Conservation (phyloP, 108 stramenopile species). For the Stephanodiscus triporus region DNA sequence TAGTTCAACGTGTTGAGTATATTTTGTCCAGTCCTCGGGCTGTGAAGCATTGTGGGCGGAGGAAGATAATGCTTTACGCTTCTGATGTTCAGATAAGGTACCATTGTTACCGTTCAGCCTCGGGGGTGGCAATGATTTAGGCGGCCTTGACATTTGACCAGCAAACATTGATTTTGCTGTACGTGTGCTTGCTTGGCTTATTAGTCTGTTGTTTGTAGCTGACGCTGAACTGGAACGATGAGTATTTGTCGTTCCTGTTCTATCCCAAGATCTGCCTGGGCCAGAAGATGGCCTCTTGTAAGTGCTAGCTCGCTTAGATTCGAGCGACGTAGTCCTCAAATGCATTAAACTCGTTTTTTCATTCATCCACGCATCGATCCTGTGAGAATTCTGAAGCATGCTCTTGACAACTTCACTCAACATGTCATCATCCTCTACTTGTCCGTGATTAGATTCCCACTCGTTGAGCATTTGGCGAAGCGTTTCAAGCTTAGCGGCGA, state of each 20-base stretch:
- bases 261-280: not conserved
- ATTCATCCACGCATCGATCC: conserved; percentile 69
- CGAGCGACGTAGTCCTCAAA: conserved; percentile 60
- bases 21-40: not conserved
- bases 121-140: conserved; percentile 8
- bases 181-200: not conserved
- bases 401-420: conserved; percentile 81
- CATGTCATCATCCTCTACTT: conserved; percentile 61
- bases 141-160: not conserved
- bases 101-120: too few relatives aligned
- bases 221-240: conserved; percentile 1
- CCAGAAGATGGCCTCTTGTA: conserved; percentile 11
- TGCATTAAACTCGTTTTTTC: conserved; percentile 81
- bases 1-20: not conserved
- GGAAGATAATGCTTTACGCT: conserved; percentile 17
- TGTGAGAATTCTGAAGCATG: conserved; percentile 66
- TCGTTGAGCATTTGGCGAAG: conserved; percentile 55
- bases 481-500: conserved; percentile 66
- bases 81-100: conserved; percentile 3
- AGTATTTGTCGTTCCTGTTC: not conserved
- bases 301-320: not conserved
- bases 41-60: conserved; percentile 23
- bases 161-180: conserved; percentile 18
- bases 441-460: conserved; percentile 67
- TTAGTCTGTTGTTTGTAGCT: not conserved